phyloP scores from a whole-genome alignment of 345 rosid genomes.

The Draba incana region DNA sequence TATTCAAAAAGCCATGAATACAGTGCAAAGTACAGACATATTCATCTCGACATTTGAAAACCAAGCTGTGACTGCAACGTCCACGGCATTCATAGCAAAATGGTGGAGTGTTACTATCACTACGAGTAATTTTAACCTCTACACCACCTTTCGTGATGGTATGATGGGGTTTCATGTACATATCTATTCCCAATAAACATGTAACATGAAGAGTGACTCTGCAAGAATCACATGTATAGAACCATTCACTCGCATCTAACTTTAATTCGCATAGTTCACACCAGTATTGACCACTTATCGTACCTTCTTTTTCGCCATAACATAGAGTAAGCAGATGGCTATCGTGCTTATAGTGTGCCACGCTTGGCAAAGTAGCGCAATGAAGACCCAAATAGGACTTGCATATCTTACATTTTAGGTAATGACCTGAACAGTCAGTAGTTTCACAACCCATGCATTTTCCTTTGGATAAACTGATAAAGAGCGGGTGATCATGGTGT shows the following conservation, averaged over 20 bases:
- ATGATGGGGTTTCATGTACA: conserved; percentile 60
- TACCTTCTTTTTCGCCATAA: background rate
- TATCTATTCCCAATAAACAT: conserved; percentile 6
- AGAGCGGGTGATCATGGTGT: background rate
- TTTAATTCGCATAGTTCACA: conserved; percentile 16
- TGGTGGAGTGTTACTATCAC: conserved; percentile 13
- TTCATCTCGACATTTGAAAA: background rate
- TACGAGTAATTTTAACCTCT: background rate
- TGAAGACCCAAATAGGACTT: conserved; percentile 7
- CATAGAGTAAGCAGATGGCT: conserved; percentile 21
- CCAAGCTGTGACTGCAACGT: background rate
- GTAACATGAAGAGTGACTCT: conserved; percentile 12
- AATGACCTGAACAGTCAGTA: background rate
- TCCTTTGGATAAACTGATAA: background rate
- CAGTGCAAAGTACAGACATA: background rate
- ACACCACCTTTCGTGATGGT: conserved; percentile 49
- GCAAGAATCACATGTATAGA: conserved; percentile 20
- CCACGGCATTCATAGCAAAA: background rate
- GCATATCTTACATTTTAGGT: background rate
- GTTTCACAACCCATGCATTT: conserved; percentile 12
- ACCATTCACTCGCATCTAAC: background rate
- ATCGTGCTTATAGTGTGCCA: conserved; percentile 7
- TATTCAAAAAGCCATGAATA: background rate
- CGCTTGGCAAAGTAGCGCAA: conserved; percentile 12
- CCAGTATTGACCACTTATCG: conserved; percentile 24